phyloP scores from a whole-genome alignment of 2,329 filamentous ascomycete genomes.

The Ascochyta pisi region DNA sequence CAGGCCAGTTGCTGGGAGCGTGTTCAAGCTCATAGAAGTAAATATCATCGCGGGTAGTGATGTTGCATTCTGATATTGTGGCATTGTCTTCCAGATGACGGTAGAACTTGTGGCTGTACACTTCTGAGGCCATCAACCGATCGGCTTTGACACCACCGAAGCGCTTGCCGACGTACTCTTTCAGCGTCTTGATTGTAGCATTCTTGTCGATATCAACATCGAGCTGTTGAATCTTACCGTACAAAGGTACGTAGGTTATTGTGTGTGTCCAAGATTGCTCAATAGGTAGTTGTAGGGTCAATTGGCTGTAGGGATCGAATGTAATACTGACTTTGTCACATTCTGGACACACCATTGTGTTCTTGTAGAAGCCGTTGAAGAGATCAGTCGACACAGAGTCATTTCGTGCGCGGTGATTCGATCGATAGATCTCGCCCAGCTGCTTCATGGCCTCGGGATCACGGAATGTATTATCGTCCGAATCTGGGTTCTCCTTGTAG shows the following conservation, averaged over 20 bases:
- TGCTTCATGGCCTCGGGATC: constrained; percentile 79
- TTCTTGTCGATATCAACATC: constrained; percentile 83
- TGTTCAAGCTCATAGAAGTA: constrained; percentile 80
- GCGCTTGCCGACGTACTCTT: constrained; percentile 66
- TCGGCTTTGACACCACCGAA: constrained; percentile 61
- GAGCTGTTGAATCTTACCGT: constrained; percentile 72
- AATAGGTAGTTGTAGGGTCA: constrained; percentile 89
- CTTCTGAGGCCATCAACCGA: constrained; percentile 79
- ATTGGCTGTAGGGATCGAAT: constrained; percentile 95
- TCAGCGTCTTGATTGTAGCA: constrained; percentile 71
- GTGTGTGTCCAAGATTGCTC: constrained; percentile 80
- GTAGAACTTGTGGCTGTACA: constrained; percentile 85
- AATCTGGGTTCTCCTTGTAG: constrained; percentile 97
- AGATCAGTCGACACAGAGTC: constrained; percentile 95
- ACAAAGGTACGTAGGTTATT: constrained; percentile 79
- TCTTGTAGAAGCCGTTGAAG: constrained; percentile 98
- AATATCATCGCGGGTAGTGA: constrained; percentile 67
- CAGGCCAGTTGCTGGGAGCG: constrained; percentile 78
- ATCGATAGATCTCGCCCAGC: constrained; percentile 88
- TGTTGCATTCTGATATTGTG: constrained; percentile 72
- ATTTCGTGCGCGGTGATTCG: constrained; percentile 89
- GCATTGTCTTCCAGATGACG: constrained; percentile 76
- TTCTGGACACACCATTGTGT: constrained; percentile 87
- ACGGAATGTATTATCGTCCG: constrained; percentile 92
- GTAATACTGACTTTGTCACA: constrained; percentile 98